These are phyloP conservation scores for Dianthus caryophyllus DNA, from an alignment of 148 eudicot species.

Conservation along the genomic window DNA sequence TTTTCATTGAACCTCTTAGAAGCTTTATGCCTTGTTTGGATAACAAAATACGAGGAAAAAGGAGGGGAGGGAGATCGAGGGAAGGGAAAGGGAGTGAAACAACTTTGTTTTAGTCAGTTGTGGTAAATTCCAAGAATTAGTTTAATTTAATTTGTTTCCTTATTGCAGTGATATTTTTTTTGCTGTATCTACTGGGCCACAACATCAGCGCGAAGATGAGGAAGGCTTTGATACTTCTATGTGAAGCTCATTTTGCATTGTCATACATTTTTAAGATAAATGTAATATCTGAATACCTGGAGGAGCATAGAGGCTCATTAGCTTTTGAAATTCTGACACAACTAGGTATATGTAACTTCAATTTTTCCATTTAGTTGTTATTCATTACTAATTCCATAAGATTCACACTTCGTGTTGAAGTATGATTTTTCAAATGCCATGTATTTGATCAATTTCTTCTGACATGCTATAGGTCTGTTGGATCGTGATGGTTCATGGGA, in stretches of 20 bases:
- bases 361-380: neutral
- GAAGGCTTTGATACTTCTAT: slow-evolving; percentile 70
- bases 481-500: slow-evolving; percentile 68
- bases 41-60: too few species aligned
- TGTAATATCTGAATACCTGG: slow-evolving; percentile 52
- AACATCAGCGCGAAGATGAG: slow-evolving; percentile 59
- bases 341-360: slow-evolving; percentile 54
- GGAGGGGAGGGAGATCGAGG: too few species aligned
- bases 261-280: slow-evolving; percentile 77
- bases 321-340: slow-evolving; percentile 61
- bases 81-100: too few species aligned
- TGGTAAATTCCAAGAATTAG: slow-evolving; percentile 23
- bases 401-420: neutral
- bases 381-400: neutral
- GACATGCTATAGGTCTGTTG: slow-evolving; percentile 59
- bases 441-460: slow-evolving; percentile 15
- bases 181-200: slow-evolving; percentile 82
- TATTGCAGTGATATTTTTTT: slow-evolving; percentile 93
- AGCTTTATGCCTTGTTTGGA: neutral
- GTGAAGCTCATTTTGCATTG: slow-evolving; percentile 92
- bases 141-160: slow-evolving; percentile 12
- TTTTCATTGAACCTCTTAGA: neutral
- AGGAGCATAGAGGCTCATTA: slow-evolving; percentile 50
- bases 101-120: too few species aligned
- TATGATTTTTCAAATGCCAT: neutral